phyloP scores from a whole-genome alignment of 352 stramenopile species.

The Phytophthora melonis region DNA sequence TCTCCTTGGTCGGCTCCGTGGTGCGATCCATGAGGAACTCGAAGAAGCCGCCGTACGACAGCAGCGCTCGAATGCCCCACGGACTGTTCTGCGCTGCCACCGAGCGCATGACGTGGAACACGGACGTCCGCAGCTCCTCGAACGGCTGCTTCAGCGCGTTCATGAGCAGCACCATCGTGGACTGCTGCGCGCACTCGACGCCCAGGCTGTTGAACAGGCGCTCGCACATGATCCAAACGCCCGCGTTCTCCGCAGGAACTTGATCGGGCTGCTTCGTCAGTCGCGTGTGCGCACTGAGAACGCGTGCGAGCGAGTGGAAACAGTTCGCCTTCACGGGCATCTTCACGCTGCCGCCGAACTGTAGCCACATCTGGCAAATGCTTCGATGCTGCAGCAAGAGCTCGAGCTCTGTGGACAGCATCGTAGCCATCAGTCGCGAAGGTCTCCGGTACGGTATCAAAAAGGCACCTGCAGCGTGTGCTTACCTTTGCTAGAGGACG shows the following conservation, averaged over 20 bases:
- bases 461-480: background rate
- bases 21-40: slow-evolving; percentile 86
- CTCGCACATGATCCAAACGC: slow-evolving; percentile 73
- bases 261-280: slow-evolving; percentile 43
- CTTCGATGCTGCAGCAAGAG: slow-evolving; percentile 76
- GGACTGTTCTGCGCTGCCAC: slow-evolving; percentile 84
- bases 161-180: slow-evolving; percentile 79
- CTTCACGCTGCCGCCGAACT: slow-evolving; percentile 66
- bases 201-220: slow-evolving; percentile 75
- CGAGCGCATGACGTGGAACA: slow-evolving; percentile 81
- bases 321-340: slow-evolving; percentile 82
- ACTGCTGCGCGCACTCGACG: slow-evolving; percentile 54
- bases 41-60: slow-evolving; percentile 85
- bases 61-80: slow-evolving; percentile 73
- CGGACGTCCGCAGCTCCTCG: slow-evolving; percentile 77
- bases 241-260: slow-evolving; percentile 64
- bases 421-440: background rate
- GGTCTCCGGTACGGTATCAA: too few species aligned
- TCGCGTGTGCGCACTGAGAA: slow-evolving; percentile 62
- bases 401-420: slow-evolving; percentile 62
- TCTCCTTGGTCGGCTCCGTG: slow-evolving; percentile 86
- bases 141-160: slow-evolving; percentile 85
- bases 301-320: slow-evolving; percentile 69
- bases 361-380: slow-evolving; percentile 69
- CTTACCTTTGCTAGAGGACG: slow-evolving; percentile 82